Conservation (phyloP, 768 basidiomycete species). For the Solioccasus polychromus region DNA sequence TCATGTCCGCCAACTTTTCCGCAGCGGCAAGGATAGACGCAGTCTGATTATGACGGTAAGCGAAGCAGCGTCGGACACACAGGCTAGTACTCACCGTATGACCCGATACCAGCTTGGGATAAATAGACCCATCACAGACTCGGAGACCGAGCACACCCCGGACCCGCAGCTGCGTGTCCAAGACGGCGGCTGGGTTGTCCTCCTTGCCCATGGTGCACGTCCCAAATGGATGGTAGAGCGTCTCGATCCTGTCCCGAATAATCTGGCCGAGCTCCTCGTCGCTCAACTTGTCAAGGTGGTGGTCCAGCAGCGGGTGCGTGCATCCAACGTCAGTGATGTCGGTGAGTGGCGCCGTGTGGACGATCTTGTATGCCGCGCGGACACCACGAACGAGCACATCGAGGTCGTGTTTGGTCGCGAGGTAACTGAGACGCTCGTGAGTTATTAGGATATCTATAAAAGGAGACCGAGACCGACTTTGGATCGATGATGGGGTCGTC, state of each 20-base stretch:
- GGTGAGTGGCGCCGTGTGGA: slow-evolving; percentile 37
- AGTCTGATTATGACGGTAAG: slow-evolving; percentile 16
- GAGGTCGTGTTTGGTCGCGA: slow-evolving; percentile 40
- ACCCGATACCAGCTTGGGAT: slow-evolving; percentile 41
- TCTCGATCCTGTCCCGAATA: slow-evolving; percentile 35
- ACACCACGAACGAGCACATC: slow-evolving; percentile 40
- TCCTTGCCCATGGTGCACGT: slow-evolving; percentile 37
- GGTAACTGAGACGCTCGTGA: slow-evolving; percentile 34
- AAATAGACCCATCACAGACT: slow-evolving; percentile 46
- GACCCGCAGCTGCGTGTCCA: slow-evolving; percentile 43
- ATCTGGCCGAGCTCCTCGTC: slow-evolving; percentile 36
- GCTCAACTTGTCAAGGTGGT: slow-evolving; percentile 31
- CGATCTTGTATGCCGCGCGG: slow-evolving; percentile 36
- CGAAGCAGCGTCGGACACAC: not conserved
- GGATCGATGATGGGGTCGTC: slow-evolving; percentile 45
- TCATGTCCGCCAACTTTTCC: slow-evolving; percentile 33
- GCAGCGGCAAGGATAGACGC: slow-evolving; percentile 31
- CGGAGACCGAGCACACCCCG: slow-evolving; percentile 42
- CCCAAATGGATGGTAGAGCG: slow-evolving; percentile 44
- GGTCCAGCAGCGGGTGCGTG: slow-evolving; percentile 34
- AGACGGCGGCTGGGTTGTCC: slow-evolving; percentile 40
- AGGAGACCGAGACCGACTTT: slow-evolving; percentile 26
- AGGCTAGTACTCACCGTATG: slow-evolving; percentile 39
- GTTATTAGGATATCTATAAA: not conserved
- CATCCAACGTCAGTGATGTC: slow-evolving; percentile 33